A percentile compares a stretch with the other conserved stretches of the same genome.
These are phyloP conservation scores for Cenchrus americanus DNA, from an alignment of 176 grass and related monocot genomes.

Conservation along the genomic window DNA sequence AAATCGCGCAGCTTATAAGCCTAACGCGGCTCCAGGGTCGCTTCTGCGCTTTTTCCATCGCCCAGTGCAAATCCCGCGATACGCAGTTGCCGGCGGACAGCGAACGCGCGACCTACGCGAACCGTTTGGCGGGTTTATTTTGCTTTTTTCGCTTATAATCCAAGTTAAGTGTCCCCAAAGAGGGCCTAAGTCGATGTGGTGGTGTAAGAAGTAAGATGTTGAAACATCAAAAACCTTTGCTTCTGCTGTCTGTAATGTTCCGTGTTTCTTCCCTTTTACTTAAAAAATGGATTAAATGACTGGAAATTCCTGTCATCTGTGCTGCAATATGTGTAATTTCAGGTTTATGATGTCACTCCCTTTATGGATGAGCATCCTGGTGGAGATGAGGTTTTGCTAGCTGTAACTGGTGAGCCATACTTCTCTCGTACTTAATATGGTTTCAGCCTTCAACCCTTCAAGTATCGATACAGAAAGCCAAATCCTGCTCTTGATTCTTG, in stretches of 20 bases:
- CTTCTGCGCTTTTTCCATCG: too few relatives aligned
- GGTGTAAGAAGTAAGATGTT: neutral
- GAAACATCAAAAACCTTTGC: neutral
- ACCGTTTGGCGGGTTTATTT: too few relatives aligned
- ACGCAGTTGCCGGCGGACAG: too few relatives aligned
- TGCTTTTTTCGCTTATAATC: too few relatives aligned
- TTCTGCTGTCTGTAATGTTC: neutral
- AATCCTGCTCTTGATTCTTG: neutral
- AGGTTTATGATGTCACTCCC: conserved; percentile 88
- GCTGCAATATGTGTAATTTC: neutral
- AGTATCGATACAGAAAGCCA: conserved; percentile 3
- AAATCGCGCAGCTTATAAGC: too few relatives aligned
- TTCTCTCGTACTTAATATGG: conserved; percentile 4
- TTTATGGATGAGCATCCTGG: conserved; percentile 99
- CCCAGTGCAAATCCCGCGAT: too few relatives aligned
- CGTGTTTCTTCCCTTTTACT: neutral
- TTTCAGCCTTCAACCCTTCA: conserved; percentile 8
- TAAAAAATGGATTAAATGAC: neutral
- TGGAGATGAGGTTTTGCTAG: conserved; percentile 87
- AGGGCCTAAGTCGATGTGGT: neutral
- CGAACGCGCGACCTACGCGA: too few relatives aligned
- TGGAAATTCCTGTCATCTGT: neutral
- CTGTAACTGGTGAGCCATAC: conserved; percentile 65
- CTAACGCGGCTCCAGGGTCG: too few relatives aligned
- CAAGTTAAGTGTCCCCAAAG: too few relatives aligned